Percentiles rank a stretch among this genome's conserved stretches.
These are phyloP conservation scores for Grigorovia jiainica DNA, from an alignment of 805 yeast genomes.

Conservation along the genomic window DNA sequence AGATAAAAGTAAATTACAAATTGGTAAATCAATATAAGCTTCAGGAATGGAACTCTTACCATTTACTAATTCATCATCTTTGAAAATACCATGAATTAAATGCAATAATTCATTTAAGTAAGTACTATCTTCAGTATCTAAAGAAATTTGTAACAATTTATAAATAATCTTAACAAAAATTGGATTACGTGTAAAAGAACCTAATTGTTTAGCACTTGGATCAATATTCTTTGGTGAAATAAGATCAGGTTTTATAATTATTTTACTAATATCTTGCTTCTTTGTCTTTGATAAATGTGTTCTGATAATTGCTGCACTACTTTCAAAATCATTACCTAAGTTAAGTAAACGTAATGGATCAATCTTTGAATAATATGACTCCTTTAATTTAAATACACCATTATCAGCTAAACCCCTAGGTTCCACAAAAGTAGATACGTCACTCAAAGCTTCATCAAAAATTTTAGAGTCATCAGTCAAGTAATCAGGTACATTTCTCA, in stretches of 20 bases:
- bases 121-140: constrained; percentile 42
- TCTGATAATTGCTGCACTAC: constrained; percentile 39
- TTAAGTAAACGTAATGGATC: constrained; percentile 49
- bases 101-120: constrained; percentile 56
- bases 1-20: constrained; percentile 45
- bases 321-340: constrained; percentile 43
- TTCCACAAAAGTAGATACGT: constrained; percentile 50
- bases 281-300: constrained; percentile 35
- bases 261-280: constrained; percentile 31
- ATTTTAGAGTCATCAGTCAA: constrained; percentile 30
- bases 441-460: constrained; percentile 44
- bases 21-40: constrained; percentile 45
- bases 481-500: constrained; percentile 28
- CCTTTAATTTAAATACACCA: constrained; percentile 56
- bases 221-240: constrained; percentile 20
- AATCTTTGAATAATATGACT: constrained; percentile 33
- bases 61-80: constrained; percentile 37
- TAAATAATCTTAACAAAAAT: constrained; percentile 48
- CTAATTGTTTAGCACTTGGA: constrained; percentile 34
- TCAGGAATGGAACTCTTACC: constrained; percentile 35
- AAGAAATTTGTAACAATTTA: constrained; percentile 46
- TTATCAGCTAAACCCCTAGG: constrained; percentile 60
- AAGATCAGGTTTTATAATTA: constrained; percentile 42
- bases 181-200: constrained; percentile 40
- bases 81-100: constrained; percentile 54